Percentiles rank a stretch among this genome's conserved stretches.
Evolutionary conservation across 805 yeast species (phyloP).

Genomic region (Yamadazyma kitorensis): DNA sequence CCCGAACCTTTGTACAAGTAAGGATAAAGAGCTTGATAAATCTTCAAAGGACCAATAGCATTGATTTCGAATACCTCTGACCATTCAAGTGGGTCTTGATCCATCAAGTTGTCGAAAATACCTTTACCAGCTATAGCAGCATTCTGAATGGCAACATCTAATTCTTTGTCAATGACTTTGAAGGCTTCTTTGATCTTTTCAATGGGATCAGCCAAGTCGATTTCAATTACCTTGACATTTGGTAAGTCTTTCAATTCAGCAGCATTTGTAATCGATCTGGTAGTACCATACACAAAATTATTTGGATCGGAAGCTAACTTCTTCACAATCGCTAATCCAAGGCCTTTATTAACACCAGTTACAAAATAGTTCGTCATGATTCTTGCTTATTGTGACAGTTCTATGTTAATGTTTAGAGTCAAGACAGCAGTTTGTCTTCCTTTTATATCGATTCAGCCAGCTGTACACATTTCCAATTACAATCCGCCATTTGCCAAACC

Average conservation of each 20-base stretch:
- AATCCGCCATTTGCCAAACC: too few relatives aligned
- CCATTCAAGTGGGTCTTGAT: conserved; percentile 1
- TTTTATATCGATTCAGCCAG: too few relatives aligned
- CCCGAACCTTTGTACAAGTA: conserved; percentile 22
- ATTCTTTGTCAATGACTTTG: conserved; percentile 9
- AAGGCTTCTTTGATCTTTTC: conserved; percentile 7
- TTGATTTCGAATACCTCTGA: conserved; percentile 5
- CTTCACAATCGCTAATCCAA: conserved; percentile 32
- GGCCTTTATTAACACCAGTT: conserved; percentile 42
- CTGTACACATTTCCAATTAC: too few relatives aligned
- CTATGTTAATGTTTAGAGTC: too few relatives aligned
- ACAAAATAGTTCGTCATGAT: conserved; percentile 15
- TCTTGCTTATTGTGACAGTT: too few relatives aligned
- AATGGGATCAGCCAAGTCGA: conserved; percentile 6
- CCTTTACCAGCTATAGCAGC: conserved; percentile 22
- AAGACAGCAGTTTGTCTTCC: too few relatives aligned
- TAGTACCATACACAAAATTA: conserved; percentile 39
- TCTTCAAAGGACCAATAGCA: conserved; percentile 8
- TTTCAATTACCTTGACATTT: conserved; percentile 8
- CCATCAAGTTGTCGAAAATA: neutral
- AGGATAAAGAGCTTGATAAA: conserved; percentile 25
- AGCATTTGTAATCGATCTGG: conserved; percentile 26
- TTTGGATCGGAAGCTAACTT: conserved; percentile 19
- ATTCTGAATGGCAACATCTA: conserved; percentile 34
- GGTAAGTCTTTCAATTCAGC: conserved; percentile 1